Evolutionary conservation across 2,329 filamentous ascomycete species (phyloP).

Genomic region (Ceratocystis ficicola): DNA sequence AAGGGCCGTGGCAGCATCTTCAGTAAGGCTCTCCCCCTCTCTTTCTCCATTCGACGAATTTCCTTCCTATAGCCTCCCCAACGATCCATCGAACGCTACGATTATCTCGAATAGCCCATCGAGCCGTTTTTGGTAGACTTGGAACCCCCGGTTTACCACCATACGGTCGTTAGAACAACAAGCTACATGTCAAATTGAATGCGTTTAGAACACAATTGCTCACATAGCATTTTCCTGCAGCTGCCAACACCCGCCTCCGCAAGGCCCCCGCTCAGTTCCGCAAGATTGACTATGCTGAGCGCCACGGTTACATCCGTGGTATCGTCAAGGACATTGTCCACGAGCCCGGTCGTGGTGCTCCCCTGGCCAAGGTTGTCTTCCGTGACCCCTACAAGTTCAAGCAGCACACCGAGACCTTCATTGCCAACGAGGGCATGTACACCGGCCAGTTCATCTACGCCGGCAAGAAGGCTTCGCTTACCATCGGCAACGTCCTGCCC

Average conservation of each 20-base stretch:
- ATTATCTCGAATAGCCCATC: conserved; percentile 7
- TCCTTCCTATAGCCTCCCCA: conserved; percentile 27
- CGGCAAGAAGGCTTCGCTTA: conserved; percentile 95
- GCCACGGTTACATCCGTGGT: conserved; percentile 95
- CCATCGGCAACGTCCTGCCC: conserved; percentile 94
- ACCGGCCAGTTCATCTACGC: conserved; percentile 99
- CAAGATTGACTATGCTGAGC: conserved; percentile 89
- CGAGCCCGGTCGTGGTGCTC: conserved; percentile 95
- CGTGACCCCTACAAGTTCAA: conserved; percentile 98
- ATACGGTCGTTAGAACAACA: neutral
- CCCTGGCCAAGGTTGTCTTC: conserved; percentile 93
- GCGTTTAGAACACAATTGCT: conserved; percentile 22
- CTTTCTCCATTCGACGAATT: conserved; percentile 23
- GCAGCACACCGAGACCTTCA: conserved; percentile 97
- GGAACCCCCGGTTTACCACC: neutral
- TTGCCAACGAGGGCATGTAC: conserved; percentile 99
- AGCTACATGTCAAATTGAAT: conserved; percentile 2
- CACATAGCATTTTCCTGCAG: conserved; percentile 31
- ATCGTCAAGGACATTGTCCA: conserved; percentile 99
- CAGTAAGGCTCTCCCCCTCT: conserved; percentile 33
- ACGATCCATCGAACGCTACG: conserved; percentile 22
- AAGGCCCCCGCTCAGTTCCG: conserved; percentile 80
- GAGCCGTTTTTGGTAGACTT: neutral
- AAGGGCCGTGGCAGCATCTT: conserved; percentile 49
- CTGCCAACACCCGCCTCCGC: conserved; percentile 79